These are phyloP conservation scores for Knoxia roxburghii DNA, from an alignment of 257 asterid genomes.

Conservation along the genomic window DNA sequence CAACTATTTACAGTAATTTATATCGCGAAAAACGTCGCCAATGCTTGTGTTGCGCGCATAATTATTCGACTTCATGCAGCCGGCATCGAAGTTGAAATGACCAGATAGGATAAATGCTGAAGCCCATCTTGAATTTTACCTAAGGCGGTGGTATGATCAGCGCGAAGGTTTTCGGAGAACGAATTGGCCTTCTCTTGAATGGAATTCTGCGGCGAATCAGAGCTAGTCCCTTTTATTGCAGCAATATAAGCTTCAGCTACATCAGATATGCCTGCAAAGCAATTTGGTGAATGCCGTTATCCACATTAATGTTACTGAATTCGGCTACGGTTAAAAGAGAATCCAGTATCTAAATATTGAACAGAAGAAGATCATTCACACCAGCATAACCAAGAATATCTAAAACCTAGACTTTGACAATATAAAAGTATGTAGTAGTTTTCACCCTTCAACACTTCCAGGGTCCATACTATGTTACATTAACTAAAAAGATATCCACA, in stretches of 20 bases:
- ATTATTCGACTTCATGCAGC: slow-evolving; percentile 32
- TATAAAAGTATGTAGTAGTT: no score
- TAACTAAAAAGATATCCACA: background rate
- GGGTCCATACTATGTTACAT: no score
- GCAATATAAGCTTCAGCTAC: slow-evolving; percentile 74
- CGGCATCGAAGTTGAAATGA: slow-evolving; percentile 73
- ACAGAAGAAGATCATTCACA: background rate
- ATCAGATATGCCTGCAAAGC: slow-evolving; percentile 72
- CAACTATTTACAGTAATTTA: slow-evolving; percentile 41
- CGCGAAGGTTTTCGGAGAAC: slow-evolving; percentile 53
- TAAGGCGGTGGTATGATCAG: slow-evolving; percentile 60
- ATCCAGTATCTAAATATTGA: background rate
- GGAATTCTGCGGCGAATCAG: slow-evolving; percentile 51
- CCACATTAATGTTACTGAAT: background rate
- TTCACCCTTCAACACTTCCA: no score
- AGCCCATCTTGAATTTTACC: slow-evolving; percentile 86
- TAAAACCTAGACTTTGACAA: background rate
- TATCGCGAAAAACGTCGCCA: background rate
- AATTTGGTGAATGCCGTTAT: background rate
- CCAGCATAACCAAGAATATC: background rate
- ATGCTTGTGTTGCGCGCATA: slow-evolving; percentile 8
- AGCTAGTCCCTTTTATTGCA: slow-evolving; percentile 48
- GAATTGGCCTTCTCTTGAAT: slow-evolving; percentile 57
- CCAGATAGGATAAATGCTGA: slow-evolving; percentile 56
- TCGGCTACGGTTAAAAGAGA: background rate